These are phyloP conservation scores for Firmiana major DNA, from an alignment of 345 rosid species.

Conservation along the genomic window DNA sequence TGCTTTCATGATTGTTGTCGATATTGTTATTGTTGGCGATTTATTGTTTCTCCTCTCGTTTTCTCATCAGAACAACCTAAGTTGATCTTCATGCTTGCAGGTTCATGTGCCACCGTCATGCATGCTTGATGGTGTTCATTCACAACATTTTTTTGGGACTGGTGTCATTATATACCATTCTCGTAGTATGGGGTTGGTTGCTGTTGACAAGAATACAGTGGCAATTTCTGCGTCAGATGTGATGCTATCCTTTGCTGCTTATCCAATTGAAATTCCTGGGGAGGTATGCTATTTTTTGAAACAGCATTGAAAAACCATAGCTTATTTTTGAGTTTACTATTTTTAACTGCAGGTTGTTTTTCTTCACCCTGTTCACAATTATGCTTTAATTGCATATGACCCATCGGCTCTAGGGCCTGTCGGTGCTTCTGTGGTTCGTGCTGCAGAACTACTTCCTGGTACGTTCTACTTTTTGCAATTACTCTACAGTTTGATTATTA, in stretches of 20 bases:
- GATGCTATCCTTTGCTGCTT: slow-evolving; percentile 95
- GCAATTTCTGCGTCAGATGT: slow-evolving; percentile 82
- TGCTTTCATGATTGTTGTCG: slow-evolving; percentile 9
- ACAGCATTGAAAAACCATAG: neutral
- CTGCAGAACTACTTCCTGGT: slow-evolving; percentile 93
- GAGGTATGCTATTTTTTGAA: slow-evolving; percentile 48
- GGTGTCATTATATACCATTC: slow-evolving; percentile 92
- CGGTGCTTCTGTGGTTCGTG: slow-evolving; percentile 69
- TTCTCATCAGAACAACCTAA: neutral
- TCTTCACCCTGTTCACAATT: slow-evolving; percentile 97
- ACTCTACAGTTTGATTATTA: neutral
- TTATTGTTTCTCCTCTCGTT: neutral
- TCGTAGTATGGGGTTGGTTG: slow-evolving; percentile 82
- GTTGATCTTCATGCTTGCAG: slow-evolving; percentile 34
- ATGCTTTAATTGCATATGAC: slow-evolving; percentile 90
- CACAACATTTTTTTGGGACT: slow-evolving; percentile 79
- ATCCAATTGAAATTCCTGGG: slow-evolving; percentile 96
- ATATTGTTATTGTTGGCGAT: slow-evolving; percentile 12
- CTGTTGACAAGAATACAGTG: slow-evolving; percentile 88
- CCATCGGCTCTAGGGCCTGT: slow-evolving; percentile 71
- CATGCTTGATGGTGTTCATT: slow-evolving; percentile 92
- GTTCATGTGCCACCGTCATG: slow-evolving; percentile 94
- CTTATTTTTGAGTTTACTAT: slow-evolving; percentile 20
- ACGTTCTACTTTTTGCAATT: slow-evolving; percentile 24
- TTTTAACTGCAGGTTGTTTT: slow-evolving; percentile 73